Evolutionary conservation across 352 stramenopile species (phyloP), one percentile per base, ranked within the genome.

Genomic region (Pythium angustatum): DNA sequence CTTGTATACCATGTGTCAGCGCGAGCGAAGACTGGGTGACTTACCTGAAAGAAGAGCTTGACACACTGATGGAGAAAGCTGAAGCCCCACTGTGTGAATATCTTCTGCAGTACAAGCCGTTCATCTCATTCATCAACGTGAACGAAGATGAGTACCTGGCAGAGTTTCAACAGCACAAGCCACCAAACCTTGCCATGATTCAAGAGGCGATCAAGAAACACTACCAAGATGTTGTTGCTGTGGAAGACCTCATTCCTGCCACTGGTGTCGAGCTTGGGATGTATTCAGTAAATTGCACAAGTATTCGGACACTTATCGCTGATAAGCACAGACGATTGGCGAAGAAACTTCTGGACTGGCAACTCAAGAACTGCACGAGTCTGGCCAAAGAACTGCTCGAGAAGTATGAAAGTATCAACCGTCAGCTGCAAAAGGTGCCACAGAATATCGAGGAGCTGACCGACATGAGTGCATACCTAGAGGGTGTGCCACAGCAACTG

Each of bases 371-470:
- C 58, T 96, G 71, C n/a, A 88, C 70, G 8, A 71, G 59, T 2
- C 65, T 96, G 19, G 79, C 81, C 1, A 90, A 91, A 31, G 80
- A 96, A 28, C 55, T 96, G 5, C 64, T 91, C 4, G 79, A 90
- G 54, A 93, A 94, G 43, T 93, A 90, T 49, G 88, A 96, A 36
- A 73, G 80, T 27, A 91, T 96, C 49, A 91, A 94, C 40, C 74
- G 84, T 6, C 85, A 93, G 60, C 75, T 96, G 22, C 87, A 90
- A 59, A 93, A 90, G 64, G 81, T 91, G 9, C 89, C 91, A 14
- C 81, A 92, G 48, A 96, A 97, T 66, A 97, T 98, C 51, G 93
- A 98, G 62, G 85, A 97, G 62, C 71, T 98, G 26, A 94, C 84
- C 0, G 90, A 97, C 38, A 87, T 97, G 80, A 88, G 78, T 44